Evolutionary conservation across 2,329 filamentous ascomycete genomes (phyloP).

Genomic region (Colletotrichum graminicola): DNA sequence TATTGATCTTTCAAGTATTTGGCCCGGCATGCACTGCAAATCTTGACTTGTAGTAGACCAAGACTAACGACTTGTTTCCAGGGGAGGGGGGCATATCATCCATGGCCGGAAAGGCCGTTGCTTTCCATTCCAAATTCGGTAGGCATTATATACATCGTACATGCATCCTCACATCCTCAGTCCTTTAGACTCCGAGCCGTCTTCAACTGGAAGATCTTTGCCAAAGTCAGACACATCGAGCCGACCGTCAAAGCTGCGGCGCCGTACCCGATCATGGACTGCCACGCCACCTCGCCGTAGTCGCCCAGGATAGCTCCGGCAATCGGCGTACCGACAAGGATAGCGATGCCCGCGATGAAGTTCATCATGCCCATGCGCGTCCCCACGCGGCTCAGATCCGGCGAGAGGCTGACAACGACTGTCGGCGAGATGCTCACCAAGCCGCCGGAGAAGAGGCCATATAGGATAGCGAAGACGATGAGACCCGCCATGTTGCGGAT

Average conservation of each 20-base stretch:
- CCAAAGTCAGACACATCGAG: slow-evolving; percentile 27
- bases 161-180: not conserved
- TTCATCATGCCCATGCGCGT: slow-evolving; percentile 54
- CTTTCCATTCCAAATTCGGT: not conserved
- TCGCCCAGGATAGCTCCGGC: slow-evolving; percentile 51
- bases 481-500: slow-evolving; percentile 52
- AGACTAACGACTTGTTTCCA: not conserved
- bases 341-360: slow-evolving; percentile 54
- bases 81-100: too few species aligned
- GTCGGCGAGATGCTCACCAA: slow-evolving; percentile 58
- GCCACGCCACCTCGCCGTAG: slow-evolving; percentile 32
- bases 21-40: not conserved
- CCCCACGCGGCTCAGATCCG: slow-evolving; percentile 52
- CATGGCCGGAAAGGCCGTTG: not conserved
- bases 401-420: slow-evolving; percentile 53
- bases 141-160: too few species aligned
- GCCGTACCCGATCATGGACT: slow-evolving; percentile 39
- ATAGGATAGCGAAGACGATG: slow-evolving; percentile 57
- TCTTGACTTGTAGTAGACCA: not conserved
- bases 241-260: slow-evolving; percentile 34
- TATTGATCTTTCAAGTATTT: not conserved
- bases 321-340: slow-evolving; percentile 62
- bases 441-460: slow-evolving; percentile 61
- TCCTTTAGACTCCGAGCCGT: slow-evolving; percentile 10
- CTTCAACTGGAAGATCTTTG: slow-evolving; percentile 39